phyloP scores from a whole-genome alignment of 352 stramenopile species.

The Globisporangium cederbergense region DNA sequence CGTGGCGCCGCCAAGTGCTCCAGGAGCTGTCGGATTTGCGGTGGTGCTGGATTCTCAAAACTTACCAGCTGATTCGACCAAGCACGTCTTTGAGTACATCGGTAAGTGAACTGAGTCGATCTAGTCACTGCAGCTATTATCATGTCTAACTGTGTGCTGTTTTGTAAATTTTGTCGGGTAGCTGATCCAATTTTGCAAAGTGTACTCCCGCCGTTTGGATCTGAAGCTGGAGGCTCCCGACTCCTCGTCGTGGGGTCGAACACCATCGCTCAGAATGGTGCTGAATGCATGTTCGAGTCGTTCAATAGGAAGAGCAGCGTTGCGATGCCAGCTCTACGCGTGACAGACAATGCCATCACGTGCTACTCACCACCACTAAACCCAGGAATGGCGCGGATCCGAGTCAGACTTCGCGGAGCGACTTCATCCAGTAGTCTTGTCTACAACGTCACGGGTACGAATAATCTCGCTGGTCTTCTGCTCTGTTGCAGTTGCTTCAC shows the following conservation, averaged over 20 bases:
- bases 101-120: not conserved
- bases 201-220: constrained; percentile 13
- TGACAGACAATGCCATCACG: constrained; percentile 3
- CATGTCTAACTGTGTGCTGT: not conserved
- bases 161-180: not conserved
- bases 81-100: constrained; percentile 15
- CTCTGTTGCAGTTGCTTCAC: not conserved
- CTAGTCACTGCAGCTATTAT: not conserved
- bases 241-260: constrained; percentile 8
- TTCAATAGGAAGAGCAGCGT: not conserved
- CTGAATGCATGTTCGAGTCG: constrained; percentile 12
- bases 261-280: constrained; percentile 7
- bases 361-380: constrained; percentile 8
- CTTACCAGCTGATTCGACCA: not conserved
- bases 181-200: constrained; percentile 10
- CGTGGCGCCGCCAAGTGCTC: not conserved
- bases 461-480: not conserved
- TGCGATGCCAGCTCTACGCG: constrained; percentile 2
- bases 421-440: not conserved
- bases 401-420: constrained; percentile 6
- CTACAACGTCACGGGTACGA: constrained; percentile 11
- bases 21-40: constrained; percentile 1
- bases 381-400: constrained; percentile 1
- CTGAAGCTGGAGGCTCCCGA: not conserved
- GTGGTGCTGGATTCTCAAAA: not conserved